Conservation (phyloP, 495 filamentous ascomycete species). For the Daldinia bambusicola region DNA sequence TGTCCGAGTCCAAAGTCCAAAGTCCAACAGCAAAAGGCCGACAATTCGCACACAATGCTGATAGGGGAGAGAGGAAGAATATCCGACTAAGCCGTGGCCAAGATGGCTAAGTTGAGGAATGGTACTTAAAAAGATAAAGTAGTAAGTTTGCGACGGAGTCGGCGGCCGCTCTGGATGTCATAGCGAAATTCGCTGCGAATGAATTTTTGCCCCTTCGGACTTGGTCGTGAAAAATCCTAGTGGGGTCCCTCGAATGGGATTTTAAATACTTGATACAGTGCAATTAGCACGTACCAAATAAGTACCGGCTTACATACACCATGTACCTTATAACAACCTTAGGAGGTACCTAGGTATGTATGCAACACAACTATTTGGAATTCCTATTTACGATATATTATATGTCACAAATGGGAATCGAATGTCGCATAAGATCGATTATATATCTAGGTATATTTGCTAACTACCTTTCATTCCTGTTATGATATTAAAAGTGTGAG, state of each 20-base stretch:
- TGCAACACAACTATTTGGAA: background rate
- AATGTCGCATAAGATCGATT: too few species aligned
- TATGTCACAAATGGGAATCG: too few species aligned
- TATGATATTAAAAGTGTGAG: too few species aligned
- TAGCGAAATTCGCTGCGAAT: slow-evolving; percentile 15
- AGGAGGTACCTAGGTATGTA: background rate
- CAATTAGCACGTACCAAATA: background rate
- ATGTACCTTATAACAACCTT: too few species aligned
- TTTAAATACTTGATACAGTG: background rate
- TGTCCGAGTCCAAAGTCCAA: background rate
- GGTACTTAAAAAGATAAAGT: slow-evolving; percentile 1
- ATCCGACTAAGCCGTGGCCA: background rate
- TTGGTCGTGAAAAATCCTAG: background rate
- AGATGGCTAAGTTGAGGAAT: background rate
- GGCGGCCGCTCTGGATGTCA: slow-evolving; percentile 23
- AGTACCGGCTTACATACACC: background rate
- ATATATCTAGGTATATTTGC: too few species aligned
- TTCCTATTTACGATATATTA: background rate
- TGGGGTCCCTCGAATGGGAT: slow-evolving; percentile 4
- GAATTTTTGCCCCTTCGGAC: slow-evolving; percentile 24
- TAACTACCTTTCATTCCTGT: too few species aligned
- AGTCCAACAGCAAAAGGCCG: background rate
- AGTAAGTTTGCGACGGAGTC: slow-evolving; percentile 40
- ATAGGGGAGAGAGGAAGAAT: background rate
- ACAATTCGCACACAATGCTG: background rate